Base-by-base conservation (phyloP, 1,284 basidiomycete species). In the Moniliella sp. region DNA sequence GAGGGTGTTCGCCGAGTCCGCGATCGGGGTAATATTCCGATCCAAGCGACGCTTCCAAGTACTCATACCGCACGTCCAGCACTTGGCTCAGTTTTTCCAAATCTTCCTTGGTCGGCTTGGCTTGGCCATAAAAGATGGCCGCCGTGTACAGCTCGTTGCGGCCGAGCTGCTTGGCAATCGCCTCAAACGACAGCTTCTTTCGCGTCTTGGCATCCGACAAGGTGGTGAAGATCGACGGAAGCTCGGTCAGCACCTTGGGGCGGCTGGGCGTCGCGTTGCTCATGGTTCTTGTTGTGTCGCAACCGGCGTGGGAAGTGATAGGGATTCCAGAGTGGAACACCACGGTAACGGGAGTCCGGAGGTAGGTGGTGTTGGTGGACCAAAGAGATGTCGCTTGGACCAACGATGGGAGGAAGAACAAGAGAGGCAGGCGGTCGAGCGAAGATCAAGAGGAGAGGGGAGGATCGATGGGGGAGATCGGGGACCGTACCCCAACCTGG, bases 41-140 rank as follows among this genome's bases (percentile, higher is more conserved):
- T 4, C 53, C 51, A 8, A 57, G 42, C 5, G 40, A 39, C 10
- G 38, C 40, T 5, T 35, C 36, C 13, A 51, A 33, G 18, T 40
- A 35, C 7, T 35, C 31, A 8, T 35, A 15, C 8, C 28, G 35
- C 4, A 57, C 23, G 17, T 46, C 39, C 15, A 54, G 43, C 0
- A 34, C 32, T 7, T 43, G 29, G 7, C 28, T 15, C n/a, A 57
- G 39, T 23, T 37, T 42, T 14, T 35, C 31, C 7, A 54, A 15
- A 13, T 54, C 53, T 10, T 30, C 16, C 0, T 23, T 3, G 12
- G 47, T 47, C 2, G 53, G 53, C 29, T 54, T 52, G 15, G 50
- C 53, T 25, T 57, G 53, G 11, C 51, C 53, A 30, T 54, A 57
- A 23, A 52, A 52, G 38, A 49, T 42, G 14, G 39, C 50, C 2